These are phyloP conservation scores for Suillus weaverae DNA, from an alignment of 768 basidiomycete genomes.

Conservation along the genomic window DNA sequence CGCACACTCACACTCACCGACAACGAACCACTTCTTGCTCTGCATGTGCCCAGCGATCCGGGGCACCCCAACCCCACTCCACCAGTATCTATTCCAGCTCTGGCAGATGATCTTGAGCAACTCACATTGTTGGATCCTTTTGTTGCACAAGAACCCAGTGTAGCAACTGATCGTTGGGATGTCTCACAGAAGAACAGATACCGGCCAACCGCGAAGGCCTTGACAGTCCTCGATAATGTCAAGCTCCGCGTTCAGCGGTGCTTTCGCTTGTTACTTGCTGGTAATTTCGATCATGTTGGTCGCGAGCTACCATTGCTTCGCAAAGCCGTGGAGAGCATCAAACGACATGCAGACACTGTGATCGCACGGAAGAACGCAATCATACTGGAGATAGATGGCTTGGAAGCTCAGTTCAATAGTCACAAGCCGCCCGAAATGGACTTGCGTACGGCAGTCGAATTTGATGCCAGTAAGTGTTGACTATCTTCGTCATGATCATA, in stretches of 20 bases:
- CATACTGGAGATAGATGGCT: background rate
- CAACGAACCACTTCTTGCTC: too few relatives aligned
- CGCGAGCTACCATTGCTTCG: background rate
- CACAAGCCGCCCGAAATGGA: background rate
- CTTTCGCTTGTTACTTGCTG: background rate
- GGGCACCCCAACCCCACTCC: too few relatives aligned
- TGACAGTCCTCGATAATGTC: background rate
- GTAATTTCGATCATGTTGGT: background rate
- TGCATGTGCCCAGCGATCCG: too few relatives aligned
- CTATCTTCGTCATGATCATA: background rate
- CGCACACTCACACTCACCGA: too few relatives aligned
- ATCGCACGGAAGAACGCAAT: background rate
- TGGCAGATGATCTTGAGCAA: slow-evolving; percentile 1
- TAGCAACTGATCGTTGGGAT: background rate
- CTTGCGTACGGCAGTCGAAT: background rate
- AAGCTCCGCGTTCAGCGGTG: background rate
- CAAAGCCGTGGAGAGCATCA: background rate
- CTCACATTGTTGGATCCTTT: background rate
- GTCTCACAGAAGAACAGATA: background rate
- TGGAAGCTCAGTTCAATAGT: background rate
- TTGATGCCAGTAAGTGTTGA: background rate
- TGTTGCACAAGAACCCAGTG: too few relatives aligned
- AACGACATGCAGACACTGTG: background rate
- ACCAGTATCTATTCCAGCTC: too few relatives aligned
- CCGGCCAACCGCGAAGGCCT: background rate